Evolutionary conservation across 495 filamentous ascomycete species (phyloP).

Genomic region (Lindgomyces ingoldianus): DNA sequence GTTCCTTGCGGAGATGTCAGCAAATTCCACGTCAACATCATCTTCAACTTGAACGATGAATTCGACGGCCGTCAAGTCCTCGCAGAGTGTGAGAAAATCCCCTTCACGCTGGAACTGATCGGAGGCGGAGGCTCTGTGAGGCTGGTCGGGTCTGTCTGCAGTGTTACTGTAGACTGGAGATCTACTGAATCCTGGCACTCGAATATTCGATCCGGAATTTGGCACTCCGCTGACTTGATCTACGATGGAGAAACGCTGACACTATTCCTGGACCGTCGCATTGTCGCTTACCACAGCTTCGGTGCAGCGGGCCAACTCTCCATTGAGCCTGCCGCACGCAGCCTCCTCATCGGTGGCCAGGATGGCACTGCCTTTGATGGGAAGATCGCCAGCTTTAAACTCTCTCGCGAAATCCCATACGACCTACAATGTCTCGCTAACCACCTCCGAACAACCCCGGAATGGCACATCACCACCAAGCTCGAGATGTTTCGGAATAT

Average conservation of each 20-base stretch:
- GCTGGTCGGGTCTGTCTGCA: background rate
- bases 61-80: constrained; percentile 1
- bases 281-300: constrained; percentile 12
- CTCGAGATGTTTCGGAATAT: constrained; percentile 4
- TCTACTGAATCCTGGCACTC: background rate
- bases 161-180: background rate
- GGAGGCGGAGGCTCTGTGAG: background rate
- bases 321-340: background rate
- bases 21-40: constrained; percentile 1
- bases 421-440: background rate
- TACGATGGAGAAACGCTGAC: constrained; percentile 11
- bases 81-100: background rate
- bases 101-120: background rate
- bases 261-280: constrained; percentile 1
- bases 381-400: constrained; percentile 3
- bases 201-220: constrained; percentile 3
- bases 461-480: constrained; percentile 22
- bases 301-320: background rate
- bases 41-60: background rate
- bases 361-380: background rate
- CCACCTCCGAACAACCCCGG: background rate
- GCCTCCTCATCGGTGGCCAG: background rate
- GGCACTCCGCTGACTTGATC: constrained; percentile 16
- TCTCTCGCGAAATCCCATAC: background rate
- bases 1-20: background rate